A percentile compares a stretch with the other conserved stretches of the same genome.
These are phyloP conservation scores for Chlamydomonas sphaeroides DNA, from an alignment of 139 green algal species.

Conservation along the genomic window DNA sequence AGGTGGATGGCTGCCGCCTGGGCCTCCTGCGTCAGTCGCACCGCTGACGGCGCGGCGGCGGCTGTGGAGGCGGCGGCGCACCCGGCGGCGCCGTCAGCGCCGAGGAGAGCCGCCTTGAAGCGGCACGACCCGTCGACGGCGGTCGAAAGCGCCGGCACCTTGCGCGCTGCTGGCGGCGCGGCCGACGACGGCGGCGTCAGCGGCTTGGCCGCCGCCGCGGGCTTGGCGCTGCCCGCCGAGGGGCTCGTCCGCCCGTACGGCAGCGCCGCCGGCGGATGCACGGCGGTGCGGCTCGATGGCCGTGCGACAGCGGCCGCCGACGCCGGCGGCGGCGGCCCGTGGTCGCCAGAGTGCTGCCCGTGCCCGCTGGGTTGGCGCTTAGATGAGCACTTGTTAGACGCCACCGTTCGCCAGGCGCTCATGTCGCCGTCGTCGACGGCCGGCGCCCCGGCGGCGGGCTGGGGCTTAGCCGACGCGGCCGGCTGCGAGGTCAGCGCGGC, in stretches of 20 bases:
- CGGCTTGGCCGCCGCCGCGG: not conserved
- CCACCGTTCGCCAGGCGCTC: constrained; percentile 19
- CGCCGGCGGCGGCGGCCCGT: no score
- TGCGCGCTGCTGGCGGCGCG: no score
- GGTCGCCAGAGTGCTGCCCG: no score
- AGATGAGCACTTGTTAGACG: constrained; percentile 5
- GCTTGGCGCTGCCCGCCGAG: no score
- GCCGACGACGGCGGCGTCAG: not conserved
- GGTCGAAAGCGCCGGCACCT: no score
- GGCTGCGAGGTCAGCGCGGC: not conserved
- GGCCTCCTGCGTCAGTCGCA: not conserved
- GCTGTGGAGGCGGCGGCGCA: no score
- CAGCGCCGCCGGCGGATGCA: no score
- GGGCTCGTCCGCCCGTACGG: no score
- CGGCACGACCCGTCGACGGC: not conserved
- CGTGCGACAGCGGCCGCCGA: no score
- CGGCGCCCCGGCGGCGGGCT: not conserved
- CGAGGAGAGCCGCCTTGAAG: constrained; percentile 34
- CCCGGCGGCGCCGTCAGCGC: not conserved
- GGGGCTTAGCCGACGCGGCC: not conserved
- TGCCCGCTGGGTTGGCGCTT: no score
- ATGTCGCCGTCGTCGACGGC: not conserved
- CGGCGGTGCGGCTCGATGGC: no score
- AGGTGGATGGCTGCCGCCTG: not conserved
- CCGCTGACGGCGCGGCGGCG: no score